phyloP scores from a whole-genome alignment of 176 grass and related monocot species.

The Miscanthus lutarioriparius region DNA sequence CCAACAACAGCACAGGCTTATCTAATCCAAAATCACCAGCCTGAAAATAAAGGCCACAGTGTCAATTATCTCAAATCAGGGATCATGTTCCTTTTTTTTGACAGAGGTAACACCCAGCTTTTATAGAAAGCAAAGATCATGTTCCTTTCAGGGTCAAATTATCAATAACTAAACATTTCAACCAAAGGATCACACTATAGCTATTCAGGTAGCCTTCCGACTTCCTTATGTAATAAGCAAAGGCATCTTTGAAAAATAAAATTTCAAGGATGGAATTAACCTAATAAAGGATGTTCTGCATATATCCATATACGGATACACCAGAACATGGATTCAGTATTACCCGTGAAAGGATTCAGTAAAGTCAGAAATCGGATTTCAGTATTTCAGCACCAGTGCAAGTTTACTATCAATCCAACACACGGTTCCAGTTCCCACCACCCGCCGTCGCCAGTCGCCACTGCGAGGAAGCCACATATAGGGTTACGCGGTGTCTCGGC shows the following conservation, averaged over 20 bases:
- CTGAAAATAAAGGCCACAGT: neutral
- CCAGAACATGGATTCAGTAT: neutral
- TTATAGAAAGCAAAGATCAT: no score
- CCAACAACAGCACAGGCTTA: neutral
- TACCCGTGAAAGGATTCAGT: neutral
- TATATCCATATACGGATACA: neutral
- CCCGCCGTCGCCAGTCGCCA: no score
- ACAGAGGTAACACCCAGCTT: no score
- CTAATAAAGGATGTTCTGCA: neutral
- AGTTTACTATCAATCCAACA: no score
- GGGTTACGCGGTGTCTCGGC: no score
- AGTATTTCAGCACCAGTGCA: no score
- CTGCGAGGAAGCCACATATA: no score
- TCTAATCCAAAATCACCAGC: neutral
- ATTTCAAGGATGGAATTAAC: neutral
- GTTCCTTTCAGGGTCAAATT: neutral
- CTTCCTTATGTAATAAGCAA: neutral
- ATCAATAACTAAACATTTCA: neutral
- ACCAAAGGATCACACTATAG: neutral
- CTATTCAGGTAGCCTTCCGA: neutral
- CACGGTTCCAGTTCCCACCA: no score
- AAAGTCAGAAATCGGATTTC: neutral
- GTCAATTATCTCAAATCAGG: neutral
- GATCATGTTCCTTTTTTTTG: neutral
- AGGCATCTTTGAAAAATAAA: neutral